These are phyloP conservation scores for Xylaria sp. DNA, from an alignment of 2,329 filamentous ascomycete genomes.

Conservation along the genomic window DNA sequence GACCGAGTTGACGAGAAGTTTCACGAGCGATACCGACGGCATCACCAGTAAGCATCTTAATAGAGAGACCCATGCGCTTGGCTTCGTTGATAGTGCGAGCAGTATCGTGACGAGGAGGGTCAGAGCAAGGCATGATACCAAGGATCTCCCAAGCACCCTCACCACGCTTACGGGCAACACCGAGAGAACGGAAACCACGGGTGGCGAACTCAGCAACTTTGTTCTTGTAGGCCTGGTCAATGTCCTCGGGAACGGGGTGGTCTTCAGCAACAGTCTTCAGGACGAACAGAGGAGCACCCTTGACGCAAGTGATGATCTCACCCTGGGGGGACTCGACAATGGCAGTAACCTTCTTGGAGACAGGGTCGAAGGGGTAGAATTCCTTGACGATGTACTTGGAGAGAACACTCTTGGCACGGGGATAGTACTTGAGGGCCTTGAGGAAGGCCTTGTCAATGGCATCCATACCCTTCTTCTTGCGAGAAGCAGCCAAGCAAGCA, in stretches of 20 bases:
- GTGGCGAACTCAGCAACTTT: conserved; percentile 92
- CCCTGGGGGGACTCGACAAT: conserved; percentile 85
- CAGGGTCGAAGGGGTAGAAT: conserved; percentile 90
- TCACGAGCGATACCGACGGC: conserved; percentile 93
- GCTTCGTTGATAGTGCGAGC: conserved; percentile 91
- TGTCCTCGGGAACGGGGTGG: conserved; percentile 78
- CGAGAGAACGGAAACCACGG: conserved; percentile 93
- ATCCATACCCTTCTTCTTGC: conserved; percentile 96
- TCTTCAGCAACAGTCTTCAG: conserved; percentile 89
- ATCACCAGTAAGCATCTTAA: conserved; percentile 97
- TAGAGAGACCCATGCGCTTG: conserved; percentile 85
- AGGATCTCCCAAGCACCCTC: conserved; percentile 88
- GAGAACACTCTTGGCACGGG: conserved; percentile 81
- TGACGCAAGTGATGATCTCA: conserved; percentile 87
- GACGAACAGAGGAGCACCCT: conserved; percentile 89
- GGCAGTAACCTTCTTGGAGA: conserved; percentile 91
- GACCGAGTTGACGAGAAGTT: conserved; percentile 89
- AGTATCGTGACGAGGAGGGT: conserved; percentile 91
- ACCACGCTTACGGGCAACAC: conserved; percentile 89
- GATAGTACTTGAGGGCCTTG: conserved; percentile 84
- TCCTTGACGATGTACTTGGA: conserved; percentile 86
- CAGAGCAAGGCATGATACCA: conserved; percentile 93
- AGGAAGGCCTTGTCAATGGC: conserved; percentile 96
- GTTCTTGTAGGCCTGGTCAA: conserved; percentile 89
- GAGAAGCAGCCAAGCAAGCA: conserved; percentile 87